These are phyloP conservation scores for Ramaria sp. DNA, from an alignment of 768 basidiomycete genomes.

Conservation along the genomic window DNA sequence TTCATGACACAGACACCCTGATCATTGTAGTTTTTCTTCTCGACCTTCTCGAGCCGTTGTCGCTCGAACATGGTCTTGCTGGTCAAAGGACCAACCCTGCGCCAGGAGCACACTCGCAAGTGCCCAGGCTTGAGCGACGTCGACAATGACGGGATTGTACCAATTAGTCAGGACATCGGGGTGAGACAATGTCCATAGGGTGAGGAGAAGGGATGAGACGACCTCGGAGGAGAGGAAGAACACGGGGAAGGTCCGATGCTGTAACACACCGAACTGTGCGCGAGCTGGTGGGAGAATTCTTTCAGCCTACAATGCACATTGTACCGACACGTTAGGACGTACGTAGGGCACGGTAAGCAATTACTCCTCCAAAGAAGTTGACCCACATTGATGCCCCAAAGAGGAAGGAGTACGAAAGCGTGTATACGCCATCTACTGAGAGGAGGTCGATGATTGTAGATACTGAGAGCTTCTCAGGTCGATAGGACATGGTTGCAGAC, in stretches of 20 bases:
- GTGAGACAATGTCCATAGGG: slow-evolving; percentile 48
- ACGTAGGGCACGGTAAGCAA: slow-evolving; percentile 53
- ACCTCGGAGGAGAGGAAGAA: slow-evolving; percentile 57
- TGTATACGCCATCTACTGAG: slow-evolving; percentile 3
- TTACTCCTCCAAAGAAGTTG: slow-evolving; percentile 58
- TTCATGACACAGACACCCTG: slow-evolving; percentile 38
- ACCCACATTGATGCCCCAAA: slow-evolving; percentile 37
- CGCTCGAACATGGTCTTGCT: slow-evolving; percentile 70
- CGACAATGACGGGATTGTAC: slow-evolving; percentile 36
- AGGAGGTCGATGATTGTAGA: neutral
- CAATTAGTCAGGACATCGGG: slow-evolving; percentile 42
- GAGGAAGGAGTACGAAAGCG: slow-evolving; percentile 1
- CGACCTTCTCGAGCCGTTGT: slow-evolving; percentile 62
- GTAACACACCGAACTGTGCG: slow-evolving; percentile 62
- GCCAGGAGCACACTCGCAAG: slow-evolving; percentile 35
- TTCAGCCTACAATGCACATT: neutral
- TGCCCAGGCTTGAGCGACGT: slow-evolving; percentile 57
- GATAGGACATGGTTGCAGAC: neutral
- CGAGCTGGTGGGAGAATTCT: slow-evolving; percentile 34
- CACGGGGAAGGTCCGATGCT: slow-evolving; percentile 64
- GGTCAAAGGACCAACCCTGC: slow-evolving; percentile 62
- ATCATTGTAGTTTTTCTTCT: slow-evolving; percentile 58
- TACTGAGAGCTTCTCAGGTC: neutral
- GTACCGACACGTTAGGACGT: slow-evolving; percentile 15
- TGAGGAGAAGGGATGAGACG: slow-evolving; percentile 44